Evolutionary conservation across 73 alveolate species (phyloP), one percentile per base, ranked within the genome.

Genomic region (Breviolum minutum): DNA sequence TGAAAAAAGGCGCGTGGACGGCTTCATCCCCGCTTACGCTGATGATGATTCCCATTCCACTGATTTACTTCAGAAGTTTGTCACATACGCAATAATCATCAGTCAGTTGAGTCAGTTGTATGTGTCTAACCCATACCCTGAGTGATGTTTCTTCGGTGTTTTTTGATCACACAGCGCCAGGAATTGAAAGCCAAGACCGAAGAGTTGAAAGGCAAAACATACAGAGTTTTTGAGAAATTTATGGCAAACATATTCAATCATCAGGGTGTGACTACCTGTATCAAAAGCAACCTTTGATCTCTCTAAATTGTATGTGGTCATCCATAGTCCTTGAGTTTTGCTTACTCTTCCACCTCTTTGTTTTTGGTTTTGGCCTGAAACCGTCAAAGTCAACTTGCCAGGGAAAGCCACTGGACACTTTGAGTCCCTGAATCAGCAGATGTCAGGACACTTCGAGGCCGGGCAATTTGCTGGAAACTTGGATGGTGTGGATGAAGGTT

Each of bases 391-490:
- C 54, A 40, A 40, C 7, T 9, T 29, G 7, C 8, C 20, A 79
- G 68, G 90, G 17, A 32, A 48, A 40, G 70, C 70, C 71, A 82
- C 90, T 17, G 90, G 90, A 32, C 90, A 82, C 71, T 48, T 82
- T 20, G 90, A 82, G 68, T 8, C 54, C 66, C 70, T 82, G 90
- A 82, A 82, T 70, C 68, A 82, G 90, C 90, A 82, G 90, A 48
- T 82, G 90, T 32, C 90, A 29, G 90, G 90, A 32, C 68, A 82
- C 29, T 82, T 82, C 70, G 92, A 79, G 87, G 87, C 87, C 85
- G 63, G 68, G 85, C 16, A 24, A 13, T 54, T 76, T 62, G 14
- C 74, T 66, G 74, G 74, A 20, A 66, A 66, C 54, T 40, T 66
- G 74, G 74, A 66, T 20, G 16, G 8, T 66, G 74, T 66, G 74